Conservation (phyloP, 2,329 filamentous ascomycete species). For the Chaetomiaceae sp. region DNA sequence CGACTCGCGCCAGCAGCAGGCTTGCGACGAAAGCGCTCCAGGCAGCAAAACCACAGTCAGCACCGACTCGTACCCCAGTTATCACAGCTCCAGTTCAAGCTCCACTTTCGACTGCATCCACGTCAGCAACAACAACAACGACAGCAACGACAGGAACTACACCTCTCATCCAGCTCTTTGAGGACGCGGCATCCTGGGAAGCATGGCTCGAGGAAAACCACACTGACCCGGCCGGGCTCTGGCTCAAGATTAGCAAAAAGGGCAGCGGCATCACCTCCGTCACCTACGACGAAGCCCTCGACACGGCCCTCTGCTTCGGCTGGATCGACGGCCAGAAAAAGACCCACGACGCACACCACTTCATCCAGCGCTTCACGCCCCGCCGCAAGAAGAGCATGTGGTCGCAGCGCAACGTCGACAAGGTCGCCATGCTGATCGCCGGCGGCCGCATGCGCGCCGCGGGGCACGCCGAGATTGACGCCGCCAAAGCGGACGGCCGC, state of each 20-base stretch:
- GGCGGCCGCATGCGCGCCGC: slow-evolving; percentile 45
- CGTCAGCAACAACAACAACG: too few relatives aligned
- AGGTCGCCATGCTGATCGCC: slow-evolving; percentile 40
- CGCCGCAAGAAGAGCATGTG: slow-evolving; percentile 51
- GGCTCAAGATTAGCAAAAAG: slow-evolving; percentile 48
- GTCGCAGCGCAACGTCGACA: slow-evolving; percentile 55
- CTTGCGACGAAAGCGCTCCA: slow-evolving; percentile 5
- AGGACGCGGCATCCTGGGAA: slow-evolving; percentile 30
- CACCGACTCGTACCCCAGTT: too few relatives aligned
- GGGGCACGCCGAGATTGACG: slow-evolving; percentile 47
- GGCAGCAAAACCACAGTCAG: not conserved
- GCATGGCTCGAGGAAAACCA: slow-evolving; percentile 38
- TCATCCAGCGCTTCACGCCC: slow-evolving; percentile 54
- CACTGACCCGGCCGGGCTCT: slow-evolving; percentile 35
- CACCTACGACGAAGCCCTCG: slow-evolving; percentile 48
- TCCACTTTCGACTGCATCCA: not conserved
- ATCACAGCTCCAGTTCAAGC: not conserved
- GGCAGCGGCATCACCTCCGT: slow-evolving; percentile 39
- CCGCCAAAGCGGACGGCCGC: slow-evolving; percentile 52
- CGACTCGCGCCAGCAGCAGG: not conserved
- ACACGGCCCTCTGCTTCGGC: slow-evolving; percentile 54
- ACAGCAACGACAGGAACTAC: not conserved
- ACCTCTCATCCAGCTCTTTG: slow-evolving; percentile 28
- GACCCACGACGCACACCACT: slow-evolving; percentile 42
- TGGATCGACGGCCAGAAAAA: slow-evolving; percentile 58